A percentile compares a stretch with the other conserved stretches of the same genome.
These are phyloP conservation scores for Colletotrichum somersetense DNA, from an alignment of 2,329 filamentous ascomycete species.

Conservation along the genomic window DNA sequence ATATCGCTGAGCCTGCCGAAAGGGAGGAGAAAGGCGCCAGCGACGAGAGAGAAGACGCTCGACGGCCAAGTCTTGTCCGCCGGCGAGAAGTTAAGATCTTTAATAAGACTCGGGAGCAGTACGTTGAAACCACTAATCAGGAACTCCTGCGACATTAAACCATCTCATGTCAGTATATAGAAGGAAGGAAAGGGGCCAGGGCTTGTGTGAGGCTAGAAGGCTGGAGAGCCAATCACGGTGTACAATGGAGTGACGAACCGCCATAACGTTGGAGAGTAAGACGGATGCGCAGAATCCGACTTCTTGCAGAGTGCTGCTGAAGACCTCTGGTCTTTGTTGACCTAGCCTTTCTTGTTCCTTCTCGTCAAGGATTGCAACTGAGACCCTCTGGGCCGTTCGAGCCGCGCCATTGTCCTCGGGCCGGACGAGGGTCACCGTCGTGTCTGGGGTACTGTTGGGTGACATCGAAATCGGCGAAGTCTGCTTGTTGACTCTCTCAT, in stretches of 20 bases:
- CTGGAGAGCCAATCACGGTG: too few species aligned
- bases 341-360: not conserved
- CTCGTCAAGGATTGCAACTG: not conserved
- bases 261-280: not conserved
- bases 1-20: constrained; percentile 20
- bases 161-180: not conserved
- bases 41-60: constrained; percentile 11
- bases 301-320: not conserved
- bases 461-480: not conserved
- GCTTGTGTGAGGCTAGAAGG: too few species aligned
- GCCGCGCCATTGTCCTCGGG: not conserved
- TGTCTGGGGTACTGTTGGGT: not conserved
- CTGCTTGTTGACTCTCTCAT: not conserved
- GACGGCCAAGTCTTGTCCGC: constrained; percentile 12
- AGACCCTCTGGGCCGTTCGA: not conserved
- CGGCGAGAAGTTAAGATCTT: constrained; percentile 1
- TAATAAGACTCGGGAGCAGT: constrained; percentile 4
- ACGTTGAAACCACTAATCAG: constrained; percentile 9
- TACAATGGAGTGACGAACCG: not conserved
- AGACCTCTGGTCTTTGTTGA: not conserved
- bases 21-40: constrained; percentile 1
- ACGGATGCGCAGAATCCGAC: not conserved
- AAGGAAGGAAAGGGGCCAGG: not conserved
- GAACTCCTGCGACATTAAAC: not conserved
- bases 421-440: not conserved